Percentiles rank a stretch among this genome's conserved stretches.
phyloP scores from a whole-genome alignment of 495 filamentous ascomycete genomes.

The Rhizodiscina lignyota region DNA sequence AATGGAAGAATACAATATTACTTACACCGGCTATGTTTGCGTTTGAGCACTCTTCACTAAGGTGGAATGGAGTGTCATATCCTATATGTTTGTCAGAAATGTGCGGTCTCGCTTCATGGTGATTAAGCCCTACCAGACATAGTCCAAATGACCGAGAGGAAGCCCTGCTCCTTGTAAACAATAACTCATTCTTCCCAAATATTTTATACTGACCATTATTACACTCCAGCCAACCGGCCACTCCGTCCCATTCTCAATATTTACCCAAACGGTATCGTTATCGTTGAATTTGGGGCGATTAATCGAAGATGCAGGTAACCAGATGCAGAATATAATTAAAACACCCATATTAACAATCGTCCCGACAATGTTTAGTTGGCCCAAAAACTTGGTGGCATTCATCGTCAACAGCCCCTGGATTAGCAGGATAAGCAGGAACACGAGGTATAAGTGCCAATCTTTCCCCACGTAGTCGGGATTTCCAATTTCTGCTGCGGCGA shows the following conservation, averaged over 20 bases:
- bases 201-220: too few species aligned
- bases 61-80: slow-evolving; percentile 61
- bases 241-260: slow-evolving; percentile 50
- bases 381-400: slow-evolving; percentile 59
- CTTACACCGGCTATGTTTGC: slow-evolving; percentile 61
- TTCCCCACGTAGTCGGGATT: slow-evolving; percentile 49
- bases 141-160: slow-evolving; percentile 52
- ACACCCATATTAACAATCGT: slow-evolving; percentile 61
- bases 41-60: slow-evolving; percentile 65
- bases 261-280: too few species aligned
- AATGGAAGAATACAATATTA: too few species aligned
- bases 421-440: slow-evolving; percentile 52
- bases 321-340: slow-evolving; percentile 47
- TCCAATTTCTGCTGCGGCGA: slow-evolving; percentile 51
- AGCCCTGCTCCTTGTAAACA: slow-evolving; percentile 58
- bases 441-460: slow-evolving; percentile 52
- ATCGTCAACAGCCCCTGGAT: slow-evolving; percentile 56
- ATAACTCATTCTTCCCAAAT: too few species aligned
- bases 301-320: slow-evolving; percentile 57
- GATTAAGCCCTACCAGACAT: too few species aligned
- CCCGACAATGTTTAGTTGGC: slow-evolving; percentile 57
- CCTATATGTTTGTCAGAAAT: too few species aligned
- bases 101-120: too few species aligned
- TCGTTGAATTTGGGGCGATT: slow-evolving; percentile 35
- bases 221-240: slow-evolving; percentile 61